These are phyloP conservation scores for Diaporthe sp. DNA, from an alignment of 2,329 filamentous ascomycete species.

Conservation along the genomic window DNA sequence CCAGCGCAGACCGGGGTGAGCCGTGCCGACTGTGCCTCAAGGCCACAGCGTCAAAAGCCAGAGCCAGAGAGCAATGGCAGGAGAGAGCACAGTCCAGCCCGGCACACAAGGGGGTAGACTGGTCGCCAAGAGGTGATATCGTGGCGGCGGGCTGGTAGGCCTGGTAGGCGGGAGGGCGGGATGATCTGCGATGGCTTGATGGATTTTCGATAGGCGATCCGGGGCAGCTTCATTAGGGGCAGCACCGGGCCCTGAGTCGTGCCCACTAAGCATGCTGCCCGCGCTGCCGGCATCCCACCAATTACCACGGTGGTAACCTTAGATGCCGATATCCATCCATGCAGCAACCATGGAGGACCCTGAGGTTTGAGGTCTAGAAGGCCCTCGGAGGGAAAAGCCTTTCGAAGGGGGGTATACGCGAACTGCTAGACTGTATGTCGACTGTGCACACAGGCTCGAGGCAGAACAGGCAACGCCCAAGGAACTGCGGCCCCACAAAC, in stretches of 20 bases:
- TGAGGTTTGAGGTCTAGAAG: background rate
- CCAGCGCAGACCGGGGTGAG: background rate
- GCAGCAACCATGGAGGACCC: slow-evolving; percentile 1
- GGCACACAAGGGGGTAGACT: background rate
- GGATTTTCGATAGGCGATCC: slow-evolving; percentile 30
- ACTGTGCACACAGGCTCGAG: background rate
- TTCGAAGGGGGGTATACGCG: background rate
- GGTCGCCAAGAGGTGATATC: slow-evolving; percentile 25
- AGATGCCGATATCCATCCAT: background rate
- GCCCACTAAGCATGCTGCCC: slow-evolving; percentile 4
- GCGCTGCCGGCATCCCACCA: slow-evolving; percentile 2
- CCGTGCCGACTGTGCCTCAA: slow-evolving; percentile 15
- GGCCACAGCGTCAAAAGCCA: background rate
- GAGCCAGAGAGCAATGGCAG: too few species aligned
- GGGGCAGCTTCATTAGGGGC: slow-evolving; percentile 13
- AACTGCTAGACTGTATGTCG: too few species aligned
- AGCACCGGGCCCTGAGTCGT: background rate
- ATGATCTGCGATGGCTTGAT: slow-evolving; percentile 31
- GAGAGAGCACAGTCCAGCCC: background rate
- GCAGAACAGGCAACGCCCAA: background rate
- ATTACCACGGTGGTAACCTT: background rate
- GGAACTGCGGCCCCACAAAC: background rate
- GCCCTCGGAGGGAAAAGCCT: background rate
- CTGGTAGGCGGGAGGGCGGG: slow-evolving; percentile 17
- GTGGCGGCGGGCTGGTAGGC: slow-evolving; percentile 22